Percentiles rank a stretch among this genome's conserved stretches.
Evolutionary conservation across 2,329 filamentous ascomycete genomes (phyloP).

Genomic region (Fonsecaea multimorphosa): DNA sequence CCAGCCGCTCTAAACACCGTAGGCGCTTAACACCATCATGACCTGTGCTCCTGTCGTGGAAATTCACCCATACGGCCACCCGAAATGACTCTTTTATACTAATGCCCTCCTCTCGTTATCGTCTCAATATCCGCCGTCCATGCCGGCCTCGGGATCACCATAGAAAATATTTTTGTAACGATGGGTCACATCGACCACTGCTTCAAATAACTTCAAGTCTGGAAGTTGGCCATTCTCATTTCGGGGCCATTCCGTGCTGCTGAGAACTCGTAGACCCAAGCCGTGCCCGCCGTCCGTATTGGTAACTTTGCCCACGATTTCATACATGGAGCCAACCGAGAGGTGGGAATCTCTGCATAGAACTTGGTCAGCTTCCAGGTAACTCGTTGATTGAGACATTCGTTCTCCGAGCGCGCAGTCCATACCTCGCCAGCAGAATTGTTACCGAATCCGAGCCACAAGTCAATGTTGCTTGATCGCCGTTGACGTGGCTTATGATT

Average conservation of each 20-base stretch:
- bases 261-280: constrained; percentile 50
- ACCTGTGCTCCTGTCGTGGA: background rate
- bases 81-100: too few relatives aligned
- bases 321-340: constrained; percentile 53
- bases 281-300: constrained; percentile 52
- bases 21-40: background rate
- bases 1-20: background rate
- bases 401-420: background rate
- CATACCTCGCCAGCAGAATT: constrained; percentile 69
- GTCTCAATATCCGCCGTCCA: constrained; percentile 32
- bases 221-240: constrained; percentile 34
- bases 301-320: constrained; percentile 54
- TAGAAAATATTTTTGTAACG: constrained; percentile 82
- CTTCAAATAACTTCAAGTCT: constrained; percentile 78
- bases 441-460: constrained; percentile 74
- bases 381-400: background rate
- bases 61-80: background rate
- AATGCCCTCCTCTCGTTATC: background rate
- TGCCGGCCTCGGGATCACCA: constrained; percentile 47
- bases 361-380: constrained; percentile 8
- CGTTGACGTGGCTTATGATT: constrained; percentile 80
- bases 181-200: constrained; percentile 86
- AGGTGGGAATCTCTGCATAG: constrained; percentile 47
- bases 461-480: constrained; percentile 80
- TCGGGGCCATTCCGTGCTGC: constrained; percentile 49